A percentile compares a stretch with the other conserved stretches of the same genome.
Conservation (phyloP, 257 asterid species). For the Solanum habrochaites region DNA sequence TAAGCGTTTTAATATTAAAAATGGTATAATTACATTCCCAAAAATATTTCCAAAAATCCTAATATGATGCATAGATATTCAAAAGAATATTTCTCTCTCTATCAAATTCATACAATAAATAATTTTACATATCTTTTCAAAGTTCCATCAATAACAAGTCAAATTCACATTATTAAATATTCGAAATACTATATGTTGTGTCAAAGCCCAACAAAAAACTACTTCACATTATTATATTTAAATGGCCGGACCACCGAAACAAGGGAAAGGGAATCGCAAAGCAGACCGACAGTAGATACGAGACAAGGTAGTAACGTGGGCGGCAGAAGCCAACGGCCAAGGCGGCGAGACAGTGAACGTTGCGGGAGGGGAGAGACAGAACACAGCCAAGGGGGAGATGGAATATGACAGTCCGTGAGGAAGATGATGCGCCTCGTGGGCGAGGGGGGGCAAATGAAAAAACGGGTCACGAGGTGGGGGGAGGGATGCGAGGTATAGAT, state of each 20-base stretch:
- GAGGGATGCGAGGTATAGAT: no score
- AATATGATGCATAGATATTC: neutral
- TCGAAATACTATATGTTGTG: neutral
- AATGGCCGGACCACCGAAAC: neutral
- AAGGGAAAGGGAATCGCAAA: neutral
- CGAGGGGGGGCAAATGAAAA: no score
- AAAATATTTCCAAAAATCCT: neutral
- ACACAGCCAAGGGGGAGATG: no score
- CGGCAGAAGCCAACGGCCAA: no score
- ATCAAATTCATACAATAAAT: neutral
- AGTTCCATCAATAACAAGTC: neutral
- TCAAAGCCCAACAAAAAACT: neutral
- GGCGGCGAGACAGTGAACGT: no score
- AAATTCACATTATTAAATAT: accelerated
- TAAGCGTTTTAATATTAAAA: neutral
- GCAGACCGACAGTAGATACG: neutral
- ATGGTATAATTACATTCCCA: no score
- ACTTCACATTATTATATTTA: neutral
- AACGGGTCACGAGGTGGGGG: no score
- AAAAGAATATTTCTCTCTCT: neutral
- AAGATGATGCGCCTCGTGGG: no score
- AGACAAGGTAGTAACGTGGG: no score
- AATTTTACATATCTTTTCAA: neutral
- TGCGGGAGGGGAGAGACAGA: no score
- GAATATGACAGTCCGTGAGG: no score